A percentile compares a stretch with the other conserved stretches of the same genome.
Evolutionary conservation across 306 rosid genomes (phyloP).

Genomic region (Myrica gale): DNA sequence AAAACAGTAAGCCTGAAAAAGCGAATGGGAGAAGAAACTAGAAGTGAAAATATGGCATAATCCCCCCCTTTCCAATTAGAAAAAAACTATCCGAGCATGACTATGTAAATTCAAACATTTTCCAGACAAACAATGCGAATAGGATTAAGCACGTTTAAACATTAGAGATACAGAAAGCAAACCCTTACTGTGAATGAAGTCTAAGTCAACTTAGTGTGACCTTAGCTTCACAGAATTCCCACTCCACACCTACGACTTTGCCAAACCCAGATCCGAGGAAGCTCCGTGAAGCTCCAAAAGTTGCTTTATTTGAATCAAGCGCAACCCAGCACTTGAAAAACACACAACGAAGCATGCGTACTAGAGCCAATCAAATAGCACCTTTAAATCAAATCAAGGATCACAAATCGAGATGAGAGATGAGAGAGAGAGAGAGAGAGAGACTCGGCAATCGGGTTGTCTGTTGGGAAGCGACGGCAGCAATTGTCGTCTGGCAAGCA

Average conservation of each 20-base stretch:
- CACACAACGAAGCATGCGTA: slow-evolving; percentile 29
- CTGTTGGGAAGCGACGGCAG: too few species aligned
- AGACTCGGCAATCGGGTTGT: too few species aligned
- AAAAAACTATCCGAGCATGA: slow-evolving; percentile 8
- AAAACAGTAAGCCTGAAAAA: slow-evolving; percentile 79
- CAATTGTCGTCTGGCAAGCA: too few species aligned
- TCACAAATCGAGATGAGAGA: slow-evolving; percentile 13
- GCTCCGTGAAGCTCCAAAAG: slow-evolving; percentile 27
- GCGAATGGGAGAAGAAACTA: slow-evolving; percentile 13
- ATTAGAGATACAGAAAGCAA: slow-evolving; percentile 23
- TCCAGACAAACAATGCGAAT: not conserved
- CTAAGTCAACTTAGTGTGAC: slow-evolving; percentile 44
- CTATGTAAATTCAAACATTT: not conserved
- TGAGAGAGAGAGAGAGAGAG: too few species aligned
- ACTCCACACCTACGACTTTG: slow-evolving; percentile 16
- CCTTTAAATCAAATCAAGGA: slow-evolving; percentile 40
- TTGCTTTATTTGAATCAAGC: slow-evolving; percentile 25
- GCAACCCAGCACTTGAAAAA: slow-evolving; percentile 26
- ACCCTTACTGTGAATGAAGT: slow-evolving; percentile 41
- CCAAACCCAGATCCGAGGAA: slow-evolving; percentile 12
- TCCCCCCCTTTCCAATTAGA: slow-evolving; percentile 8
- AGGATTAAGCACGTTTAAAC: not conserved
- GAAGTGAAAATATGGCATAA: not conserved
- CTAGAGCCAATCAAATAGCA: slow-evolving; percentile 35
- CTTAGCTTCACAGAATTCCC: slow-evolving; percentile 34